Evolutionary conservation across 805 yeast species (phyloP).

Genomic region (Metschnikowia rubicola): DNA sequence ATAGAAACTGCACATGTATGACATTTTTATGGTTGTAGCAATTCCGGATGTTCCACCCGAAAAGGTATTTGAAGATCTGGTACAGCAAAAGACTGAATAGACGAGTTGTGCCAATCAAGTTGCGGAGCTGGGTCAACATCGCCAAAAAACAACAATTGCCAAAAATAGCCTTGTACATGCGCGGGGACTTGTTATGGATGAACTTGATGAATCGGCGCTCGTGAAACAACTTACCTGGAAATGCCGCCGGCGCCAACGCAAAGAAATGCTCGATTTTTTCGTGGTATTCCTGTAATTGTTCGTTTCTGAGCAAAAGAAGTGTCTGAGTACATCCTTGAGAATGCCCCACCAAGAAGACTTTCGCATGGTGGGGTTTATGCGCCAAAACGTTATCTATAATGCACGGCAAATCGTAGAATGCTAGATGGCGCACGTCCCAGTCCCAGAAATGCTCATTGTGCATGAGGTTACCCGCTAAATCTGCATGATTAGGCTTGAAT

Average conservation of each 20-base stretch:
- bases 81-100: slow-evolving; percentile 66
- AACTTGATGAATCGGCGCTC: slow-evolving; percentile 58
- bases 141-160: slow-evolving; percentile 82
- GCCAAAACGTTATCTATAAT: slow-evolving; percentile 59
- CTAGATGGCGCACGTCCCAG: slow-evolving; percentile 89
- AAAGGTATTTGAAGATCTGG: slow-evolving; percentile 79
- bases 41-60: slow-evolving; percentile 78
- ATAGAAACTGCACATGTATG: slow-evolving; percentile 72
- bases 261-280: slow-evolving; percentile 62
- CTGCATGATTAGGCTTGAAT: slow-evolving; percentile 62
- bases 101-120: slow-evolving; percentile 31
- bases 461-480: slow-evolving; percentile 31
- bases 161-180: slow-evolving; percentile 50
- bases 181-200: slow-evolving; percentile 50
- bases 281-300: slow-evolving; percentile 34
- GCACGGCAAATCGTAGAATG: slow-evolving; percentile 70
- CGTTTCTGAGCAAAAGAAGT: slow-evolving; percentile 59
- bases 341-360: slow-evolving; percentile 71
- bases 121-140: slow-evolving; percentile 59
- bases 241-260: slow-evolving; percentile 88
- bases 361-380: slow-evolving; percentile 36
- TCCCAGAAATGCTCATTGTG: slow-evolving; percentile 69
- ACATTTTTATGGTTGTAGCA: slow-evolving; percentile 62
- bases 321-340: slow-evolving; percentile 93
- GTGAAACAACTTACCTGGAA: slow-evolving; percentile 74